A percentile compares a stretch with the other conserved stretches of the same genome.
phyloP scores from a whole-genome alignment of 495 filamentous ascomycete genomes.

The Tuber microsphaerosporum region DNA sequence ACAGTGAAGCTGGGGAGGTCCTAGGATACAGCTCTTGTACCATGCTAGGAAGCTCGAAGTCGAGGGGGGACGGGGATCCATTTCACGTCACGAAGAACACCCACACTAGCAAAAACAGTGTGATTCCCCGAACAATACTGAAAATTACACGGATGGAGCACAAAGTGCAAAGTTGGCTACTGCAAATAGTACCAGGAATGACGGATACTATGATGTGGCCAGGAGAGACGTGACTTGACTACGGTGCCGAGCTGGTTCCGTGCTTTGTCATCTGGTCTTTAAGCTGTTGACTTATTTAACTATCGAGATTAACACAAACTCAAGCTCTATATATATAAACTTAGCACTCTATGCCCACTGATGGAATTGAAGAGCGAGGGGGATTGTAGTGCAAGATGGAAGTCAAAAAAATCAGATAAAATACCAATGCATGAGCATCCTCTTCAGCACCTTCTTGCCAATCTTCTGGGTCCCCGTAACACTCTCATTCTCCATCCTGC shows the following conservation, averaged over 20 bases:
- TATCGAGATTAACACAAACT: constrained; percentile 43
- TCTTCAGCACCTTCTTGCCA: constrained; percentile 44
- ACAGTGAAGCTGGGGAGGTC: constrained; percentile 21
- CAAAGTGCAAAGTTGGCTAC: constrained; percentile 27
- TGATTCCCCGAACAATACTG: constrained; percentile 29
- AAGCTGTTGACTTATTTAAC: constrained; percentile 45
- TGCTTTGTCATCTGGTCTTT: constrained; percentile 45
- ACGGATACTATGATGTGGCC: constrained; percentile 50
- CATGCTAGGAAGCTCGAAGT: not conserved
- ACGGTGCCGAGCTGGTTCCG: constrained; percentile 46
- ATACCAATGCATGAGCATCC: constrained; percentile 47
- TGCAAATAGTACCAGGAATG: constrained; percentile 42
- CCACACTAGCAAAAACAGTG: constrained; percentile 43
- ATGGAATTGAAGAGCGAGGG: constrained; percentile 34
- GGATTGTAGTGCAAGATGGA: constrained; percentile 45
- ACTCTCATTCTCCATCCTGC: constrained; percentile 47
- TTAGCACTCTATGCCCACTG: constrained; percentile 43
- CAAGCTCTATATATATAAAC: constrained; percentile 42
- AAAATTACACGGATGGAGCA: constrained; percentile 17
- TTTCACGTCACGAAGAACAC: constrained; percentile 43
- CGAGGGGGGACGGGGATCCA: constrained; percentile 14
- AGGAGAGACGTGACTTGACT: constrained; percentile 44
- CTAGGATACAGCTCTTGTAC: constrained; percentile 13
- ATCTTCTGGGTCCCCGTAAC: constrained; percentile 43
- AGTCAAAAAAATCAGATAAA: constrained; percentile 44